Evolutionary conservation across 2,329 filamentous ascomycete genomes (phyloP), one percentile per base, ranked within the genome.

Genomic region (Magnaporthales sp.): DNA sequence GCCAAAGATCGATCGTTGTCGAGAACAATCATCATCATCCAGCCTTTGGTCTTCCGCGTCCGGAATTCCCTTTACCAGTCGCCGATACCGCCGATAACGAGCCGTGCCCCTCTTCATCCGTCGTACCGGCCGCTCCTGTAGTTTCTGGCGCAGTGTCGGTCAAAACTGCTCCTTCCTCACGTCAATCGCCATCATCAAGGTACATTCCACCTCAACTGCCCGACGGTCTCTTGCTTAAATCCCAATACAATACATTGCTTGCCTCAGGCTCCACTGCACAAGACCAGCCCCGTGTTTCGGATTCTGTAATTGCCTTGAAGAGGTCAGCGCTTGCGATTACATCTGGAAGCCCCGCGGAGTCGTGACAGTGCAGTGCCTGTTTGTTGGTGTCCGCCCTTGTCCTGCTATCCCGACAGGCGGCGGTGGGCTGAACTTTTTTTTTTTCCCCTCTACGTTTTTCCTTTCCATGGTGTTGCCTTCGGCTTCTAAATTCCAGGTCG

Each of bases 1-100:
- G 80, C 77, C 79, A 79, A 75, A 78, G 79, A 81, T 80, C 80
- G 80, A 79, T 65, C 63, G 38, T 77, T 82, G 79, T 80, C 79
- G 81, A 85, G 77, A 82, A 83, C 82, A 80, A 84, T 74, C 72
- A 63, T 63, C 61, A 69, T 66, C 63, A 46, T n/a, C 63, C 67
- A 27, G 68, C 51, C 66, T 58, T 24, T 66, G 51, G 22, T 26
- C 65, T 38, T 51, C 46, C 51, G 31, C 31, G 32, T 56, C 26
- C 66, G 27, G 38, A 51, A n/a, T 51, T 51, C 38, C 15, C 38
- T 51, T 15, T 19, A 19, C 38, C 38, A 15, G 38, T 63, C 62
- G 22, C 62, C 62, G 62, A 38, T 63, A 26, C 62, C 62, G 62
- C 62, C 62, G 62, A 51, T 51, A 51, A 51, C 38, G 38, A 51